Evolutionary conservation across 208 protist species (phyloP).

Genomic region (Trypanosoma caninum): DNA sequence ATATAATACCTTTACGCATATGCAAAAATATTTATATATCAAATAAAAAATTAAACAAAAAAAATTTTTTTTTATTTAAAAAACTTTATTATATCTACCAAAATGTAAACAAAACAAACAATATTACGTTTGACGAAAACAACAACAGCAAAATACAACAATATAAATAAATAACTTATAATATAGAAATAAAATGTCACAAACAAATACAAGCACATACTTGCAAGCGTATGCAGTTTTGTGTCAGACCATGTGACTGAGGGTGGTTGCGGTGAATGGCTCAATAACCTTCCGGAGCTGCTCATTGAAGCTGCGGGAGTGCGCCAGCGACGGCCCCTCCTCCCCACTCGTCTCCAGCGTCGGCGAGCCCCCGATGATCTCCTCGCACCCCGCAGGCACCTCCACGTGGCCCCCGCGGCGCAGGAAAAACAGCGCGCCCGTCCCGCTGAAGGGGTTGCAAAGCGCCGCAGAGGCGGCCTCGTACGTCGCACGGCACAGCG

Average conservation of each 20-base stretch:
- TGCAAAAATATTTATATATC: no score
- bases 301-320: constrained; percentile 50
- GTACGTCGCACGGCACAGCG: constrained; percentile 75
- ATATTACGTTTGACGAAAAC: no score
- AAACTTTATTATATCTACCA: no score
- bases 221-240: neutral
- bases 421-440: constrained; percentile 41
- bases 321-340: constrained; percentile 49
- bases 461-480: constrained; percentile 62
- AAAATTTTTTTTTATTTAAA: no score
- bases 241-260: constrained; percentile 51
- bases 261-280: constrained; percentile 59
- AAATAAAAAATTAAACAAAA: neutral
- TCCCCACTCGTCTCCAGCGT: constrained; percentile 18
- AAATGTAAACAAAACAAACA: no score
- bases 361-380: constrained; percentile 7
- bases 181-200: neutral
- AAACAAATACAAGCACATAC: neutral
- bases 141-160: no score
- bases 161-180: no score
- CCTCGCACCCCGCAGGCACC: neutral
- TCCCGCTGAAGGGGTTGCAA: constrained; percentile 77
- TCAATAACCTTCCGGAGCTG: constrained; percentile 55
- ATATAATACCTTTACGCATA: no score
- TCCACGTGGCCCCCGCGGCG: no score